Conservation (phyloP, 768 basidiomycete species). For the Serendipita sp. region DNA sequence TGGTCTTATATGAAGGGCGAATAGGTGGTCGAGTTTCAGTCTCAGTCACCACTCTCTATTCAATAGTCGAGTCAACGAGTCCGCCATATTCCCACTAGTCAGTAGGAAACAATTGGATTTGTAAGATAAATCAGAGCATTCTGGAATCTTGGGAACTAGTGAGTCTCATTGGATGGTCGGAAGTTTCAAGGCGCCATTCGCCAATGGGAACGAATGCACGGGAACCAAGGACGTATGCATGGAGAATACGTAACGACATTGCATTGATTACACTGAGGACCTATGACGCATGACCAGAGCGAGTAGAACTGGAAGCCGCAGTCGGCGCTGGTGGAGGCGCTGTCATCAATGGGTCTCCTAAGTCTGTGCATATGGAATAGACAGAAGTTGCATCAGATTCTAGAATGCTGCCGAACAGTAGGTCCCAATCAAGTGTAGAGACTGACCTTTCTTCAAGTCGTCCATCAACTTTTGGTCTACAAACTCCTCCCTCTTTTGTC, state of each 20-base stretch:
- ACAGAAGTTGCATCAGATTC: not conserved
- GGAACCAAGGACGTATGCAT: too few species aligned
- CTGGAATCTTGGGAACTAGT: not conserved
- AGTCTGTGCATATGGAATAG: not conserved
- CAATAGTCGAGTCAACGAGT: not conserved
- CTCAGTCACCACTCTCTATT: not conserved
- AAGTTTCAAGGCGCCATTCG: too few species aligned
- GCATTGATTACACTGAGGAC: not conserved
- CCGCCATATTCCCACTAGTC: not conserved
- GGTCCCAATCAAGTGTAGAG: not conserved
- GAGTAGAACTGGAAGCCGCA: too few species aligned
- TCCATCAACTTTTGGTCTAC: conserved; percentile 4
- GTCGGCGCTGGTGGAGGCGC: not conserved
- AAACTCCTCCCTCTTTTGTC: conserved; percentile 5
- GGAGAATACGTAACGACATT: not conserved
- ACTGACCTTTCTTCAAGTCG: conserved; percentile 2
- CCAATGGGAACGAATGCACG: too few species aligned
- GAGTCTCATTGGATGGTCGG: not conserved
- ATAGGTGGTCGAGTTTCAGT: not conserved
- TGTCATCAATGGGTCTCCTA: not conserved
- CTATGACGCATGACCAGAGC: too few species aligned
- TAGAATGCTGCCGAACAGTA: too few species aligned
- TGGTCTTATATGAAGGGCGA: too few species aligned
- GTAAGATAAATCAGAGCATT: not conserved
- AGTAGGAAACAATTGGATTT: not conserved